phyloP scores from a whole-genome alignment of 805 yeast genomes.

The Zygotorulaspora florentina region DNA sequence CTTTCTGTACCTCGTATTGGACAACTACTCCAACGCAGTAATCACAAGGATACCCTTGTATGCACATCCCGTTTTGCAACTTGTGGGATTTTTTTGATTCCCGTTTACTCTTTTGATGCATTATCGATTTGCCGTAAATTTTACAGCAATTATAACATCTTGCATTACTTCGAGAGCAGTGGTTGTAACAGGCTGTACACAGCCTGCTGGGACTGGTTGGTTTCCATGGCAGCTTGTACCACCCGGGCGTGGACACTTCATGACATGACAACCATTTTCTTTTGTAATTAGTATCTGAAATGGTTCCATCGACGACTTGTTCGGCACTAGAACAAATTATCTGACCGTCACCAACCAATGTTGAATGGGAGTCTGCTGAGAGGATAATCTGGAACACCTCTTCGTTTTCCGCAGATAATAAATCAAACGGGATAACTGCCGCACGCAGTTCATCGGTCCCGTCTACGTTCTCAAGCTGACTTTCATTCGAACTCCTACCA shows the following conservation, averaged over 20 bases:
- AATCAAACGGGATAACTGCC: neutral
- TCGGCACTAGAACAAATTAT: neutral
- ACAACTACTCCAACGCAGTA: neutral
- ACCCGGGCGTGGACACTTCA: neutral
- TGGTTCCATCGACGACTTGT: neutral
- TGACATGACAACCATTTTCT: neutral
- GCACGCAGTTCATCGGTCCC: neutral
- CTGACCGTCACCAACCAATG: neutral
- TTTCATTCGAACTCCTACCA: too few species aligned
- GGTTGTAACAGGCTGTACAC: neutral
- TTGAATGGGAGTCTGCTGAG: neutral
- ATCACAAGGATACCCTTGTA: constrained; percentile 4
- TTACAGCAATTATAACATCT: constrained; percentile 1
- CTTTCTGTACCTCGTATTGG: neutral
- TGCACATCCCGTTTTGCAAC: neutral
- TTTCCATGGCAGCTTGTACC: neutral
- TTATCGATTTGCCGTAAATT: neutral
- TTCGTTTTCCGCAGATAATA: neutral
- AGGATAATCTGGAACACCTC: neutral
- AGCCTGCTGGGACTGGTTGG: neutral
- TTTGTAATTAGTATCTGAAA: neutral
- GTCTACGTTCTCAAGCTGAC: too few species aligned
- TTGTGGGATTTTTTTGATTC: neutral
- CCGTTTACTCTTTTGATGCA: neutral
- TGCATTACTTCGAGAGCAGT: neutral